These are phyloP conservation scores for Fragaria vesca DNA, from an alignment of 306 rosid species.

Conservation along the genomic window DNA sequence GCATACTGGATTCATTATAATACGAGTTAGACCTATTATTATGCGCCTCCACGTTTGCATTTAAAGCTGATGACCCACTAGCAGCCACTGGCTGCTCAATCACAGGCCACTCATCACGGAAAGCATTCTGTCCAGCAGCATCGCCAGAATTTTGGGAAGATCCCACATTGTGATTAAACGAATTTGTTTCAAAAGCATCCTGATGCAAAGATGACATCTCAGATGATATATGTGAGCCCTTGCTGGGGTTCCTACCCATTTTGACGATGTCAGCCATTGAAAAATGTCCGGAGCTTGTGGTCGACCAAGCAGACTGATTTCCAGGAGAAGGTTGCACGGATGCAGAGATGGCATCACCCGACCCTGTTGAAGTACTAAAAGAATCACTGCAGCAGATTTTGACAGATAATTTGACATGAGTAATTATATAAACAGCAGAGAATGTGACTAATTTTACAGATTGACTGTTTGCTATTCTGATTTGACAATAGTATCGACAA, in stretches of 20 bases:
- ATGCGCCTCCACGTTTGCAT: constrained; percentile 26
- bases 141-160: constrained; percentile 30
- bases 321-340: constrained; percentile 37
- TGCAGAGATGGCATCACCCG: constrained; percentile 30
- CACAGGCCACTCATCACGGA: constrained; percentile 46
- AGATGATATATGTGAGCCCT: constrained; percentile 19
- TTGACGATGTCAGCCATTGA: constrained; percentile 71
- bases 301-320: constrained; percentile 30
- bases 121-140: constrained; percentile 26
- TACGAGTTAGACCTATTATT: constrained; percentile 25
- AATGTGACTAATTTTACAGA: not conserved
- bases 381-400: constrained; percentile 56
- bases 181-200: constrained; percentile 24
- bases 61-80: constrained; percentile 13
- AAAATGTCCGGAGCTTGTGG: constrained; percentile 43
- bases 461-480: not conserved
- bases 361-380: constrained; percentile 31
- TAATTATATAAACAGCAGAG: not conserved
- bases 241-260: constrained; percentile 39
- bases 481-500: not conserved
- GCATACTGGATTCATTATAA: constrained; percentile 27
- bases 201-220: constrained; percentile 24
- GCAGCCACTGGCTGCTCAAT: constrained; percentile 41
- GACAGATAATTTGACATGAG: constrained; percentile 13
- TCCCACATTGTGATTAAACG: constrained; percentile 27